Evolutionary conservation across 495 filamentous ascomycete species (phyloP).

Genomic region (Penicillium cinerascens): DNA sequence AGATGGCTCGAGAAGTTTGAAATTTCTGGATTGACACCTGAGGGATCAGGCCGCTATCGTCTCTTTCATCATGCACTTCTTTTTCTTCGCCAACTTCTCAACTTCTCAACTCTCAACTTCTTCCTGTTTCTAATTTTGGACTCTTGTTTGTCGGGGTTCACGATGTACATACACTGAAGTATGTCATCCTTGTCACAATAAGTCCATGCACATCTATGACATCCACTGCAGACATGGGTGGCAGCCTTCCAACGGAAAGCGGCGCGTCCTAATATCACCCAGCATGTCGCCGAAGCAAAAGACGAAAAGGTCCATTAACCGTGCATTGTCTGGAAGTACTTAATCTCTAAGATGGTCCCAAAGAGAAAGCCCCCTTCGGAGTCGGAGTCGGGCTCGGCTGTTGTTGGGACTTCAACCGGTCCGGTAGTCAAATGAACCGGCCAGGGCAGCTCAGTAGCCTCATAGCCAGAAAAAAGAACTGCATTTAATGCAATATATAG

Average conservation of each 20-base stretch:
- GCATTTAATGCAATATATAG: background rate
- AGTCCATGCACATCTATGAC: background rate
- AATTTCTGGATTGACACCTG: background rate
- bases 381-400: constrained; percentile 22
- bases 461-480: background rate
- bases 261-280: background rate
- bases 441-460: background rate
- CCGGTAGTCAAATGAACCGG: background rate
- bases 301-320: background rate
- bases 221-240: background rate
- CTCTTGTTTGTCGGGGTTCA: too few species aligned
- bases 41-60: background rate
- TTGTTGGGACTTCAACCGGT: background rate
- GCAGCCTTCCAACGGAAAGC: background rate
- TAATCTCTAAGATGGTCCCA: background rate
- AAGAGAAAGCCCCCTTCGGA: constrained; percentile 7
- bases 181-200: background rate
- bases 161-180: background rate
- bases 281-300: background rate
- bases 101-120: background rate
- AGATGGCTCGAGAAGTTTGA: background rate
- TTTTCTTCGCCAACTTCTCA: background rate
- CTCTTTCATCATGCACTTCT: too few species aligned
- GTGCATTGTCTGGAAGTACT: background rate
- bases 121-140: background rate